phyloP scores from a whole-genome alignment of 176 grass and related monocot species.

The Paspalum notatum region DNA sequence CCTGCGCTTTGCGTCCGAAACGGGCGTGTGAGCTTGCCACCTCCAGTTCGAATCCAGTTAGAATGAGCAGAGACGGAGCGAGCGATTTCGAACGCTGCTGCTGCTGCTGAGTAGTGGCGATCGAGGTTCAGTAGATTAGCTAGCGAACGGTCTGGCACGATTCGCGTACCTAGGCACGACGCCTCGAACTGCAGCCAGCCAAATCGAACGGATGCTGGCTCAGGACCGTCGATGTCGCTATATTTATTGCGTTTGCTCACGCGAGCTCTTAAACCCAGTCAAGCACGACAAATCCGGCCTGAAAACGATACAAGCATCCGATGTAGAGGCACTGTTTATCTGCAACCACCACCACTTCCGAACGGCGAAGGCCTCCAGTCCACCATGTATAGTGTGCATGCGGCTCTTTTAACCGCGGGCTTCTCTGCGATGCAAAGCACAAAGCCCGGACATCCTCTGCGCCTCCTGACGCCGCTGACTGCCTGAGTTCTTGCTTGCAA shows the following conservation, averaged over 20 bases:
- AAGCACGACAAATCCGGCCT: constrained; percentile 35
- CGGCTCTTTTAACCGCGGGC: neutral
- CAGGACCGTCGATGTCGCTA: neutral
- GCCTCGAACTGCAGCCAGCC: neutral
- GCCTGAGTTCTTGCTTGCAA: constrained; percentile 14
- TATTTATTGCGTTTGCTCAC: constrained; percentile 2
- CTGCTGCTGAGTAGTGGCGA: neutral
- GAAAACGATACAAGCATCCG: constrained; percentile 51
- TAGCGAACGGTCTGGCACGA: no score
- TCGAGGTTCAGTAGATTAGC: neutral
- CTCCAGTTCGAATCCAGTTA: neutral
- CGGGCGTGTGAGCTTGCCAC: constrained; percentile 2
- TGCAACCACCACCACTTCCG: neutral
- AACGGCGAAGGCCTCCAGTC: neutral
- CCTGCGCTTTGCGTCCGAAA: constrained; percentile 29
- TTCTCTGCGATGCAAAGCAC: neutral
- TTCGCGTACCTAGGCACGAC: neutral
- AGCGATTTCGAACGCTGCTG: neutral
- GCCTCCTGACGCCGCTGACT: neutral
- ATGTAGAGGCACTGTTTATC: constrained; percentile 6
- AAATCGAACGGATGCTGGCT: neutral
- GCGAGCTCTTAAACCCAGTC: constrained; percentile 13
- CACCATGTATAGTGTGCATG: neutral
- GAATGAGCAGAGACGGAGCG: neutral
- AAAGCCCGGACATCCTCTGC: constrained; percentile 48